Evolutionary conservation across 2,329 filamentous ascomycete species (phyloP).

Genomic region (Furcasterigmium sp.): DNA sequence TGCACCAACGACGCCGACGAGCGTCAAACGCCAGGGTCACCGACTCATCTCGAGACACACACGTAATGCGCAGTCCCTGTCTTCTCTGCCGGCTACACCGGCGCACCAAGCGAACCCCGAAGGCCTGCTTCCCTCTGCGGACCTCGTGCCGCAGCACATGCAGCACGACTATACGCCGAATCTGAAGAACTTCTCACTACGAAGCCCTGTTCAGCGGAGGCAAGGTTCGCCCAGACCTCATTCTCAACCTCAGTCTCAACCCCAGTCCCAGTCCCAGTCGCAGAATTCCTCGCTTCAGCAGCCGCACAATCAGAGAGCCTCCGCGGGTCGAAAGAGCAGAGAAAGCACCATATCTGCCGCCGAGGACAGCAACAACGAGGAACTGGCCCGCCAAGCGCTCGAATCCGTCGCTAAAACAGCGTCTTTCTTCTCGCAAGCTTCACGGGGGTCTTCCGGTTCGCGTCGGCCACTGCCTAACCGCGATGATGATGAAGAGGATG

Average conservation of each 20-base stretch:
- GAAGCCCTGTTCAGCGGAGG: neutral
- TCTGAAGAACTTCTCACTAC: neutral
- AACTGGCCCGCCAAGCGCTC: conserved; percentile 49
- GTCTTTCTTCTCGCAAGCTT: conserved; percentile 25
- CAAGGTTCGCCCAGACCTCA: neutral
- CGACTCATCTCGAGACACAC: conserved; percentile 58
- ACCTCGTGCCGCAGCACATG: conserved; percentile 52
- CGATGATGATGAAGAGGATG: conserved; percentile 44
- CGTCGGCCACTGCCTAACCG: conserved; percentile 13
- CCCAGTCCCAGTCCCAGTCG: conserved; percentile 1
- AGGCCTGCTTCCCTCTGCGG: conserved; percentile 55
- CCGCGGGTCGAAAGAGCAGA: conserved; percentile 60
- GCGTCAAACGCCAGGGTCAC: conserved; percentile 33
- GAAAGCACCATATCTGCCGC: conserved; percentile 80
- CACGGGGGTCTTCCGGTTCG: conserved; percentile 13
- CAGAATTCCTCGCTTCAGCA: too few relatives aligned
- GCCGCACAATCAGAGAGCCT: too few relatives aligned
- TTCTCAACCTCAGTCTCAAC: conserved; percentile 8
- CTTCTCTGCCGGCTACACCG: conserved; percentile 77
- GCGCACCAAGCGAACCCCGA: conserved; percentile 43
- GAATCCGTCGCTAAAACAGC: conserved; percentile 44
- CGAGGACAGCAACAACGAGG: conserved; percentile 45
- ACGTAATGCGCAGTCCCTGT: conserved; percentile 76
- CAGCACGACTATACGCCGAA: neutral
- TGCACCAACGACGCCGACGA: conserved; percentile 64